A percentile compares a stretch with the other conserved stretches of the same genome.
Conservation (phyloP, 805 yeast genomes). For the Starmerella khaoyaiensis region DNA sequence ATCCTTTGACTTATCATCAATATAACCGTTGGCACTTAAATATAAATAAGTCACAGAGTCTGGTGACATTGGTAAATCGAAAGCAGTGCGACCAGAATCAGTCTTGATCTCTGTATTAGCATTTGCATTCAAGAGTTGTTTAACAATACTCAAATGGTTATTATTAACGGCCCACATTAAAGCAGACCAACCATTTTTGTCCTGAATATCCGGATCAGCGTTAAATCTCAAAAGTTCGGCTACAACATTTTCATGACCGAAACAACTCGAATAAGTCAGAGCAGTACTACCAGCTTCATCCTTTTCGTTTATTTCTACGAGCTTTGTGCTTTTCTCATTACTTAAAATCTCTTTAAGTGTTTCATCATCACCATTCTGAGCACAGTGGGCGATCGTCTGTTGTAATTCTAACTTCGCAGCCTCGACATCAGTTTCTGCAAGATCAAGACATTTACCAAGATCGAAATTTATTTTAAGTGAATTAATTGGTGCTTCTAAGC, state of each 20-base stretch:
- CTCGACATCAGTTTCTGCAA: slow-evolving; percentile 8
- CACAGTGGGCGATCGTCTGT: slow-evolving; percentile 25
- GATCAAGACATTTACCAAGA: slow-evolving; percentile 1
- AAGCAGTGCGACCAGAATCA: slow-evolving; percentile 23
- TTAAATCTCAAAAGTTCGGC: slow-evolving; percentile 27
- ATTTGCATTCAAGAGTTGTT: slow-evolving; percentile 51
- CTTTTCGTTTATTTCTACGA: slow-evolving; percentile 25
- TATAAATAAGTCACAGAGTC: slow-evolving; percentile 13
- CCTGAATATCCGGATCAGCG: slow-evolving; percentile 29
- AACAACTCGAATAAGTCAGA: slow-evolving; percentile 31
- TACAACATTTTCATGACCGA: slow-evolving; percentile 30
- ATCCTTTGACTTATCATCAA: slow-evolving; percentile 1
- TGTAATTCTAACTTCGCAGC: slow-evolving; percentile 22
- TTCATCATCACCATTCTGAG: slow-evolving; percentile 28
- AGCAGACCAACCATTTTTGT: slow-evolving; percentile 41
- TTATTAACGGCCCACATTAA: slow-evolving; percentile 92
- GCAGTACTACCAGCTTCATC: slow-evolving; percentile 32
- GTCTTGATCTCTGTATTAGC: slow-evolving; percentile 31
- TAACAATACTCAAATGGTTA: slow-evolving; percentile 76
- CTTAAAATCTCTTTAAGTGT: slow-evolving; percentile 25
- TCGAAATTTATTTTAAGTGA: slow-evolving; percentile 5
- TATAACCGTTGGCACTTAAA: slow-evolving; percentile 9
- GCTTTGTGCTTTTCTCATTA: slow-evolving; percentile 17
- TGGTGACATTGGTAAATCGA: slow-evolving; percentile 12
- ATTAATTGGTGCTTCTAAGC: background rate